Percentiles rank a stretch among this genome's conserved stretches.
phyloP scores from a whole-genome alignment of 164 flowering plant species.

The Echeveria elegans region DNA sequence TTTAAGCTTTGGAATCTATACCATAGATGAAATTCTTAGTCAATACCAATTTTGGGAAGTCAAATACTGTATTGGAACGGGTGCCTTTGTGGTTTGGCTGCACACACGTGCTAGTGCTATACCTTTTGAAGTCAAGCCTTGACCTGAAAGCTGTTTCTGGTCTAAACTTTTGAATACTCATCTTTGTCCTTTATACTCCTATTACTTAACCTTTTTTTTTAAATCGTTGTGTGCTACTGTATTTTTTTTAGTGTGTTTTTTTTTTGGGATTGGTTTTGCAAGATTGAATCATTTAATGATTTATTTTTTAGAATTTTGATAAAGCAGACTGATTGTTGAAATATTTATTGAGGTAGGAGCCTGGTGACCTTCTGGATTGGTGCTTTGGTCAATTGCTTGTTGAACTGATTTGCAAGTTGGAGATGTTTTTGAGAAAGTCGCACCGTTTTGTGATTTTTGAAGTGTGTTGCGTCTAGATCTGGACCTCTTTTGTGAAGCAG shows the following conservation, averaged over 20 bases:
- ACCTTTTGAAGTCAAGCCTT: neutral
- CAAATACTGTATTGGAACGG: neutral
- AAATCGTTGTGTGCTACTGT: too few species aligned
- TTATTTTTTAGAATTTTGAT: neutral
- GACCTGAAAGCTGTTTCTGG: neutral
- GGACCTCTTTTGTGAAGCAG: neutral
- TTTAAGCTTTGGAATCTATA: too few species aligned
- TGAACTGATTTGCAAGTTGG: neutral
- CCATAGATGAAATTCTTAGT: neutral
- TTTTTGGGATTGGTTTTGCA: neutral
- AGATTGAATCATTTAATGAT: neutral
- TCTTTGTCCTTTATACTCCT: neutral
- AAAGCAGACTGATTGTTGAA: neutral
- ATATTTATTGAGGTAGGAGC: neutral
- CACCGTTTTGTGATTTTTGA: too few species aligned
- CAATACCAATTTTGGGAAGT: neutral
- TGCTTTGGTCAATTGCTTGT: neutral
- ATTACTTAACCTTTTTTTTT: too few species aligned
- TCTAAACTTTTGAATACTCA: neutral
- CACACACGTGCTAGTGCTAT: conserved; percentile 2
- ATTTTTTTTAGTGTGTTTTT: neutral
- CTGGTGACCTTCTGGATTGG: neutral
- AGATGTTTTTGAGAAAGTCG: too few species aligned
- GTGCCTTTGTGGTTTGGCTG: neutral
- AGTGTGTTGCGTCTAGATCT: too few species aligned